Evolutionary conservation across 2,329 filamentous ascomycete species (phyloP).

Genomic region (Verticillium nonalfalfae): DNA sequence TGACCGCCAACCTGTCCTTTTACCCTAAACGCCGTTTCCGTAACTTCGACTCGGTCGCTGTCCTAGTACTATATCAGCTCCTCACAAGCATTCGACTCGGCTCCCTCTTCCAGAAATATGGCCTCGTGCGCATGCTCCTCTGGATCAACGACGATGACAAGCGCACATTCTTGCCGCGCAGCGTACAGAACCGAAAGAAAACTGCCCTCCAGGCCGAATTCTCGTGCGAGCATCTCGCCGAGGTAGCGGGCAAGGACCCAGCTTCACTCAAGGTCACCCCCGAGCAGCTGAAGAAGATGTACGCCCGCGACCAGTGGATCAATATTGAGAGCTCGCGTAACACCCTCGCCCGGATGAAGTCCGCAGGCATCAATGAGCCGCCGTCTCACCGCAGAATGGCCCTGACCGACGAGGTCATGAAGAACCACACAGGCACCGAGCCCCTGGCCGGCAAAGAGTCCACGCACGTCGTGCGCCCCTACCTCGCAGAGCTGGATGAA

Average conservation of each 20-base stretch:
- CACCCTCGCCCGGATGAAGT: constrained; percentile 39
- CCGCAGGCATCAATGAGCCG: constrained; percentile 35
- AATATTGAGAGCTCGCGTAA: constrained; percentile 36
- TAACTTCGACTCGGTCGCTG: constrained; percentile 48
- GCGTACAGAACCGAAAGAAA: constrained; percentile 48
- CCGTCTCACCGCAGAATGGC: constrained; percentile 37
- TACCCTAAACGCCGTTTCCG: constrained; percentile 43
- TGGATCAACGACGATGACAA: constrained; percentile 63
- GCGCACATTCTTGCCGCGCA: constrained; percentile 51
- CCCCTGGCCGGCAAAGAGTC: constrained; percentile 17
- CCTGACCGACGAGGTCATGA: constrained; percentile 15
- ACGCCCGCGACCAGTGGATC: constrained; percentile 37
- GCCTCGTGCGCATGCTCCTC: constrained; percentile 71
- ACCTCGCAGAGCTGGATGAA: constrained; percentile 32
- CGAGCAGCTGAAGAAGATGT: constrained; percentile 15
- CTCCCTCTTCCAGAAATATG: constrained; percentile 65
- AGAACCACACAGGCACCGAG: constrained; percentile 7
- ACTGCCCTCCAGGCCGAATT: constrained; percentile 54
- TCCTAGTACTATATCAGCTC: constrained; percentile 56
- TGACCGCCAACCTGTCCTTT: constrained; percentile 61
- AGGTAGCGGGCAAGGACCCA: constrained; percentile 44
- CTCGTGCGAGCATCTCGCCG: constrained; percentile 49
- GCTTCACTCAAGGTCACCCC: not conserved
- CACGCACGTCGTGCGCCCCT: constrained; percentile 29
- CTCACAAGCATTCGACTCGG: constrained; percentile 51